Base-by-base conservation (phyloP, 495 filamentous ascomycete genomes). In the Penicillium soppii region DNA sequence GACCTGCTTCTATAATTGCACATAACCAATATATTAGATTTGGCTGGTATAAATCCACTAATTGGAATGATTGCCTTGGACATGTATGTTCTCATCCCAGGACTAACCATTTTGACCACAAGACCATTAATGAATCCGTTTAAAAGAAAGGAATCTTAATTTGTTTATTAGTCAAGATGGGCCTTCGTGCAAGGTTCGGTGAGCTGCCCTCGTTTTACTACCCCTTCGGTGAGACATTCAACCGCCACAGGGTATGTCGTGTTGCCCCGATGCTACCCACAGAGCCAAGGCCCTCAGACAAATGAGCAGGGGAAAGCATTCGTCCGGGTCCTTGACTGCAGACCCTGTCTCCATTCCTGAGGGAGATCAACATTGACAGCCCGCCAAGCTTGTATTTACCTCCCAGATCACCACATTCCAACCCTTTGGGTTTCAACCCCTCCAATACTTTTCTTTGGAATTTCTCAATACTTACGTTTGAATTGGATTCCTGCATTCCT, bases 341-440 rank as follows among this genome's bases (percentile, higher is more conserved):
- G n/a, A 5, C 20, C 19, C 8, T 20, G 26, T 7, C 19, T 16
- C 22, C 47, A 56, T 56, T 56, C 47, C 30, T 29, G 6, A 4
- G 15, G 9, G 13, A 43, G 37, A 39, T 37, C 27, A 40, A 38
- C 36, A 26, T 17, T 33, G 26, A 33, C 43, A 42, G 17, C 7
- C 26, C 33, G 29, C 32, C 38, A 48, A 42, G 15, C 20, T 23
- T 13, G 30, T 43, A 15, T 16, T 17, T 16, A n/a, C 20, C 40
- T 21, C 23, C n/a, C 5, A 3, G 49, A 46, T 50, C 40, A 21
- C 7, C 15, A 22, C 55, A 61, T 58, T 58, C 58, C 58, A 46
- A 27, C 42, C 50, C 50, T 51, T 61, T 19, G 13, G 16, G 10
- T 19, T 19, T 21, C 13, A 42, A 9, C 44, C 27, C 35, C 36